A percentile compares a stretch with the other conserved stretches of the same genome.
phyloP scores from a whole-genome alignment of 495 filamentous ascomycete species.

The Elaphomyces granulatus region DNA sequence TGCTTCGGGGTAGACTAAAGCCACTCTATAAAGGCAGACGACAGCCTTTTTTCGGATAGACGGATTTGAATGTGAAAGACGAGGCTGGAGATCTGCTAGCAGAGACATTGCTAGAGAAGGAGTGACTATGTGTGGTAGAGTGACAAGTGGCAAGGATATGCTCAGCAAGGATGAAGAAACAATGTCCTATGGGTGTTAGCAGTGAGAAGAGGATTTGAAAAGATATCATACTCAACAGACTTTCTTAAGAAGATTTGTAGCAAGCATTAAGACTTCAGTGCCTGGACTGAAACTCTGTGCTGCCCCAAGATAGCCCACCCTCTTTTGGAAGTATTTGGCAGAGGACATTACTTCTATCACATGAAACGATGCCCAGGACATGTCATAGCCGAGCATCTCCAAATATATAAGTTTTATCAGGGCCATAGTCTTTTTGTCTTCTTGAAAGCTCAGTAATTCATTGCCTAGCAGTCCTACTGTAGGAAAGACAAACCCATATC shows the following conservation, averaged over 20 bases:
- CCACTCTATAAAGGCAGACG: slow-evolving; percentile 80
- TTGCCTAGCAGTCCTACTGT: neutral
- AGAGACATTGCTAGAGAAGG: slow-evolving; percentile 80
- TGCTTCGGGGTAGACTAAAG: slow-evolving; percentile 88
- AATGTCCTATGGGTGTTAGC: slow-evolving; percentile 48
- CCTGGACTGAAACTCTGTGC: slow-evolving; percentile 92
- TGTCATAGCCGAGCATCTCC: slow-evolving; percentile 98
- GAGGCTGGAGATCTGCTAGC: slow-evolving; percentile 69
- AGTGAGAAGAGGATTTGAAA: neutral
- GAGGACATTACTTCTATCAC: slow-evolving; percentile 98
- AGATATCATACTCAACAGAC: slow-evolving; percentile 33
- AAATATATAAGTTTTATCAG: slow-evolving; percentile 90
- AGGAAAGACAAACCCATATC: slow-evolving; percentile 57
- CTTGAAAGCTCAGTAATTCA: slow-evolving; percentile 12
- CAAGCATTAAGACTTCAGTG: slow-evolving; percentile 94
- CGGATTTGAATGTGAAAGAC: slow-evolving; percentile 71
- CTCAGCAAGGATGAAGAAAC: slow-evolving; percentile 55
- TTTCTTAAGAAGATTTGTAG: slow-evolving; percentile 95
- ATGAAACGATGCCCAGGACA: slow-evolving; percentile 98
- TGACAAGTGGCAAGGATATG: slow-evolving; percentile 70
- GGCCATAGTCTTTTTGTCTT: slow-evolving; percentile 91
- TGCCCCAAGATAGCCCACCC: slow-evolving; percentile 90
- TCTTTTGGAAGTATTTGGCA: slow-evolving; percentile 81
- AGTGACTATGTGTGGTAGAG: slow-evolving; percentile 84
- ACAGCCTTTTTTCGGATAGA: slow-evolving; percentile 87